Percentiles rank a stretch among this genome's conserved stretches.
These are phyloP conservation scores for Hypoxylon sp. DNA, from an alignment of 2,329 filamentous ascomycete genomes.

Conservation along the genomic window DNA sequence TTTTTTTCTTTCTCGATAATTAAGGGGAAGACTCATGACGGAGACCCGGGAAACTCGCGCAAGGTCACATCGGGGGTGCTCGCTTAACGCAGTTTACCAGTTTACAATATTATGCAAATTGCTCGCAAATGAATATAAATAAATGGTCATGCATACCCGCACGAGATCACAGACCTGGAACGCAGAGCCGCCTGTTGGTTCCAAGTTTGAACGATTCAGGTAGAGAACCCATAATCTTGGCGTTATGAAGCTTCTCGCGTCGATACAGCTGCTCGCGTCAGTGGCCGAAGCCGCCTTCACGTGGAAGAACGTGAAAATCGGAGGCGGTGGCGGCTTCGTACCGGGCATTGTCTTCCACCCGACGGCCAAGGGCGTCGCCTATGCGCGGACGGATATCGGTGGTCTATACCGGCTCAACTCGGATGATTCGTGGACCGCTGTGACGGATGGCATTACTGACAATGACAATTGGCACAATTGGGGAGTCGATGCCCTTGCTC, in stretches of 20 bases:
- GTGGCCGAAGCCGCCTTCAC: slow-evolving; percentile 48
- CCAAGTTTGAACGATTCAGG: not conserved
- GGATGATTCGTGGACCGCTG: slow-evolving; percentile 63
- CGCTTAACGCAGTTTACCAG: slow-evolving; percentile 11
- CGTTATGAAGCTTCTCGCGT: slow-evolving; percentile 39
- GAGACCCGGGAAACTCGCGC: not conserved
- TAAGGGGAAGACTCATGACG: not conserved
- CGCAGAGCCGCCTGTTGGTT: slow-evolving; percentile 12
- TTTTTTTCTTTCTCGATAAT: no score
- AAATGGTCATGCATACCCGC: slow-evolving; percentile 18
- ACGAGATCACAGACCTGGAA: not conserved
- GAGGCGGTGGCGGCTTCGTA: slow-evolving; percentile 65
- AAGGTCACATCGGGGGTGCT: slow-evolving; percentile 15
- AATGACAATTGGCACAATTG: slow-evolving; percentile 61
- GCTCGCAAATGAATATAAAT: slow-evolving; percentile 23
- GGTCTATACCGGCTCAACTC: slow-evolving; percentile 63
- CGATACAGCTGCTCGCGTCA: slow-evolving; percentile 31
- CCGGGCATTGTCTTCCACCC: slow-evolving; percentile 67
- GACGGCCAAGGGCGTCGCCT: slow-evolving; percentile 58
- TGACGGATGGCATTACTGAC: slow-evolving; percentile 58
- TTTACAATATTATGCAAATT: slow-evolving; percentile 22
- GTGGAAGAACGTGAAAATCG: slow-evolving; percentile 61
- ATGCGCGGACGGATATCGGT: slow-evolving; percentile 66
- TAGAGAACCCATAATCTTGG: slow-evolving; percentile 22
- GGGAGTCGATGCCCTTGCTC: slow-evolving; percentile 65